A percentile compares a stretch with the other conserved stretches of the same genome.
Evolutionary conservation across 345 rosid genomes (phyloP).

Genomic region (Moringa oleifera): DNA sequence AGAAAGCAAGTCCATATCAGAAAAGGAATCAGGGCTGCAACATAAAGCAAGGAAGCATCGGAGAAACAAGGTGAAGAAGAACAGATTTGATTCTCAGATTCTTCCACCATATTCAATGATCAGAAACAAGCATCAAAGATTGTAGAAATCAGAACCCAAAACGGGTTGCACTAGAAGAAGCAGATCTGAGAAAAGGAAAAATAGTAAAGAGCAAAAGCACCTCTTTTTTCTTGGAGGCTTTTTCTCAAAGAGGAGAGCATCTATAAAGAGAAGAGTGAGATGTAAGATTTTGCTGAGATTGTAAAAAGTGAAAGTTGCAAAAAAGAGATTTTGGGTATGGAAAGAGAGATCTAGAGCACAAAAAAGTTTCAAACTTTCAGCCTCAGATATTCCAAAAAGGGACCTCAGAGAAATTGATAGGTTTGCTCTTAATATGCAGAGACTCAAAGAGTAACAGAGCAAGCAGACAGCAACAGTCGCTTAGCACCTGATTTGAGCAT

Average conservation of each 20-base stretch:
- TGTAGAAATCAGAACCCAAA: background rate
- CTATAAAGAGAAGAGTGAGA: background rate
- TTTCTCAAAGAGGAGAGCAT: background rate
- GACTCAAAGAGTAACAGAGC: background rate
- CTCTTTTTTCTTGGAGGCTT: background rate
- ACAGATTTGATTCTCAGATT: conserved; percentile 16
- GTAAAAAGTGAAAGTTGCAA: background rate
- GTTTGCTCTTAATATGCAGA: too few relatives aligned
- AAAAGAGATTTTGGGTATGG: background rate
- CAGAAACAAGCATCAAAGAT: conserved; percentile 9
- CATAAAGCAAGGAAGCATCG: conserved; percentile 22
- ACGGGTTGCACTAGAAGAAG: background rate
- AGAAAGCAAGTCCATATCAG: conserved; percentile 23
- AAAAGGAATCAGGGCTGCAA: conserved; percentile 23
- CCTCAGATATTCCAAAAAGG: background rate
- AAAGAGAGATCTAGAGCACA: background rate
- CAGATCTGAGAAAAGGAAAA: conserved; percentile 7
- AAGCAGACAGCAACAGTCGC: too few relatives aligned
- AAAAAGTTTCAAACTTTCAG: conserved; percentile 1
- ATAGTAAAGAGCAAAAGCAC: conserved; percentile 1
- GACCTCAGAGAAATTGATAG: too few relatives aligned
- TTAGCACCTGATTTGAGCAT: background rate
- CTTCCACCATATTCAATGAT: conserved; percentile 25
- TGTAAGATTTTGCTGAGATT: background rate
- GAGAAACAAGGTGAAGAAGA: conserved; percentile 22